These are phyloP conservation scores for Eimeria praecox DNA, from an alignment of 169 alveolate species.

Conservation along the genomic window DNA sequence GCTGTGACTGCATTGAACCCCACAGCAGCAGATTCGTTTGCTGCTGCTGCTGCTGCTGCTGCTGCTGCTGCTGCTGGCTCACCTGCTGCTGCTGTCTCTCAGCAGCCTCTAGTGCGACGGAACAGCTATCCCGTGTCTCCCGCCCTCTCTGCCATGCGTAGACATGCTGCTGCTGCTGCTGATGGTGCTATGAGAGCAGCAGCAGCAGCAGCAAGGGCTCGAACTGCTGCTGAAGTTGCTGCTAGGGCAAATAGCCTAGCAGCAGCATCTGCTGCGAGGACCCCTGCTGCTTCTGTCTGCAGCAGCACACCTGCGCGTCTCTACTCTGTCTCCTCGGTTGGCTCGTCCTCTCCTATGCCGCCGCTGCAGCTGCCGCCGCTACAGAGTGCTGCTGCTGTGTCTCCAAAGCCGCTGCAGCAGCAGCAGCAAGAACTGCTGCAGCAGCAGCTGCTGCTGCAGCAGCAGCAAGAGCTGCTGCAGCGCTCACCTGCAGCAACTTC, in stretches of 20 bases:
- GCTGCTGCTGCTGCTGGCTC: conserved; percentile 7
- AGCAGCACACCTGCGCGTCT: conserved; percentile 22
- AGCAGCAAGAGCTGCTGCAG: neutral
- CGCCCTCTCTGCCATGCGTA: conserved; percentile 27
- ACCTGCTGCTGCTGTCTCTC: conserved; percentile 28
- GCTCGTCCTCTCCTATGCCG: neutral
- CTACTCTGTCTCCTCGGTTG: neutral
- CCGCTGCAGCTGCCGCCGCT: conserved; percentile 37
- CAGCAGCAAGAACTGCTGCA: conserved; percentile 25
- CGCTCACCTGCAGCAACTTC: neutral
- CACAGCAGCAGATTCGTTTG: neutral
- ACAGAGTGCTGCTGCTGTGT: neutral
- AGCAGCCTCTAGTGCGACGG: neutral
- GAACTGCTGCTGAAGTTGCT: conserved; percentile 64
- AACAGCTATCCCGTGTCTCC: conserved; percentile 62
- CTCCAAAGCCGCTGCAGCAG: conserved; percentile 35
- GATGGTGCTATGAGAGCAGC: conserved; percentile 55
- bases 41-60: conserved; percentile 5
- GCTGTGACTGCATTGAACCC: neutral
- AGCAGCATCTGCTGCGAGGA: conserved; percentile 17
- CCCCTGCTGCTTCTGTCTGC: conserved; percentile 27
- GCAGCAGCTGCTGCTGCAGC: conserved; percentile 23
- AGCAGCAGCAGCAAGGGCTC: conserved; percentile 58
- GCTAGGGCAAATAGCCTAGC: conserved; percentile 55
- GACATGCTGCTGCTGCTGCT: conserved; percentile 60